These are phyloP conservation scores for Trichoderma orchidacearum DNA, from an alignment of 495 filamentous ascomycete genomes.

Conservation along the genomic window DNA sequence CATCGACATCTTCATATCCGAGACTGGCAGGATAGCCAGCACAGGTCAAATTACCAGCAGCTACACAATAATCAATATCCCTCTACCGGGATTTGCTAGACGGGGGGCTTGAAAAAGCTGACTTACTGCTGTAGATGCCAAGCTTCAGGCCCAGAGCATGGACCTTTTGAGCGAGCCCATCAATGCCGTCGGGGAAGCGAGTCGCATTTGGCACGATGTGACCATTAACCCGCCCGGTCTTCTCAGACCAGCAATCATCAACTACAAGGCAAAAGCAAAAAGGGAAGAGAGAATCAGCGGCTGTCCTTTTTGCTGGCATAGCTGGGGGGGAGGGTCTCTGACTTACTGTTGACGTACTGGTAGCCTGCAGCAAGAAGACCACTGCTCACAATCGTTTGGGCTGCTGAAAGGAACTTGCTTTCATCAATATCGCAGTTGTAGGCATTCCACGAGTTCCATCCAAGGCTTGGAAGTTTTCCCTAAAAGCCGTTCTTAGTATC, in stretches of 20 bases:
- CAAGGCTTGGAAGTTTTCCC: constrained; percentile 32
- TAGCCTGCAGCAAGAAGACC: constrained; percentile 6
- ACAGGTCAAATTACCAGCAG: constrained; percentile 45
- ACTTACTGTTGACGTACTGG: constrained; percentile 14
- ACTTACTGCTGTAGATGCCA: constrained; percentile 42
- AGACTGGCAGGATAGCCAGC: constrained; percentile 45
- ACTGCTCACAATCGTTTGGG: constrained; percentile 26
- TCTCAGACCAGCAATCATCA: constrained; percentile 49
- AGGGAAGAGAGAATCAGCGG: too few relatives aligned
- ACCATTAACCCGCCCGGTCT: constrained; percentile 25
- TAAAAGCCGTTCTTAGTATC: neutral
- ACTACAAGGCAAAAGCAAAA: too few relatives aligned
- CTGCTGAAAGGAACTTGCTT: constrained; percentile 37
- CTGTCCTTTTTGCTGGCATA: constrained; percentile 18
- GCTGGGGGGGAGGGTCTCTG: constrained; percentile 4
- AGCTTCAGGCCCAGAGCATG: constrained; percentile 46
- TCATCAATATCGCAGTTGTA: constrained; percentile 43
- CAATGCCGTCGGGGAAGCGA: constrained; percentile 48
- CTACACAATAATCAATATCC: neutral
- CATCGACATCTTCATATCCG: constrained; percentile 47
- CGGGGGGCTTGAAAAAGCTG: neutral
- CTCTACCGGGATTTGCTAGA: neutral
- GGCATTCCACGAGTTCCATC: constrained; percentile 50
- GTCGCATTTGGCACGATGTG: constrained; percentile 36
- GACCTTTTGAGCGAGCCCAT: constrained; percentile 36